Evolutionary conservation across 2,329 filamentous ascomycete species (phyloP).

Genomic region (Pyricularia pennisetigena): DNA sequence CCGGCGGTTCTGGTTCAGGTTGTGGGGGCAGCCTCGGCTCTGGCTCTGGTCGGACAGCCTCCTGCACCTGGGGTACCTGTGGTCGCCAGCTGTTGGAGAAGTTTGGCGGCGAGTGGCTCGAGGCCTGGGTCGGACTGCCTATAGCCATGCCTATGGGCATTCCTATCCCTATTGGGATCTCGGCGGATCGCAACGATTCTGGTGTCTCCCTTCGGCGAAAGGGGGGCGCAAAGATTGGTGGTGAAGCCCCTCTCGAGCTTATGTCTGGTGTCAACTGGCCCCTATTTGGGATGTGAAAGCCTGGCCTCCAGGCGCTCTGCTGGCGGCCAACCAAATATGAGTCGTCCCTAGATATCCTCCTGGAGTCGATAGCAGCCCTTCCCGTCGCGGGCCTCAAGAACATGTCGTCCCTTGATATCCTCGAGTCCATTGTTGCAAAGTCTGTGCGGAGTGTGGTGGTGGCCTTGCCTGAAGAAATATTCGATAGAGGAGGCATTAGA

Average conservation of each 20-base stretch:
- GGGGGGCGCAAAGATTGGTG: constrained; percentile 4
- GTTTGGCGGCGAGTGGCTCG: constrained; percentile 20
- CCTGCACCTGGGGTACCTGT: not conserved
- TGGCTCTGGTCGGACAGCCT: not conserved
- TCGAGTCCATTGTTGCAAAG: constrained; percentile 23
- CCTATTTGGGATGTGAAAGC: constrained; percentile 29
- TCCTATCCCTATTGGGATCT: constrained; percentile 58
- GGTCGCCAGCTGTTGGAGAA: constrained; percentile 7
- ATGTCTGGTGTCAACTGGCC: constrained; percentile 31
- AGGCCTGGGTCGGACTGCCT: constrained; percentile 48
- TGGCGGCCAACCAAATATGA: constrained; percentile 11
- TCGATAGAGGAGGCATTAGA: constrained; percentile 26
- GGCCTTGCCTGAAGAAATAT: constrained; percentile 26
- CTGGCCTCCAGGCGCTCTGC: constrained; percentile 18
- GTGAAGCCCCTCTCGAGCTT: constrained; percentile 20
- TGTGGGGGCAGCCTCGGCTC: not conserved
- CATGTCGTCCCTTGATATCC: constrained; percentile 34
- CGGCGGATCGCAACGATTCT: constrained; percentile 30
- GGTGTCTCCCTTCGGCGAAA: constrained; percentile 29
- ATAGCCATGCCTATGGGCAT: constrained; percentile 69
- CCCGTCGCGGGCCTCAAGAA: constrained; percentile 18
- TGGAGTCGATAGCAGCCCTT: constrained; percentile 17
- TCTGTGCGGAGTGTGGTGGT: constrained; percentile 5
- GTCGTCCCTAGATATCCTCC: constrained; percentile 34
- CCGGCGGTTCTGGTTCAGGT: constrained; percentile 7